Percentiles rank a stretch among this genome's conserved stretches.
phyloP scores from a whole-genome alignment of 1,284 basidiomycete genomes.

The Cryptococcus sp. region DNA sequence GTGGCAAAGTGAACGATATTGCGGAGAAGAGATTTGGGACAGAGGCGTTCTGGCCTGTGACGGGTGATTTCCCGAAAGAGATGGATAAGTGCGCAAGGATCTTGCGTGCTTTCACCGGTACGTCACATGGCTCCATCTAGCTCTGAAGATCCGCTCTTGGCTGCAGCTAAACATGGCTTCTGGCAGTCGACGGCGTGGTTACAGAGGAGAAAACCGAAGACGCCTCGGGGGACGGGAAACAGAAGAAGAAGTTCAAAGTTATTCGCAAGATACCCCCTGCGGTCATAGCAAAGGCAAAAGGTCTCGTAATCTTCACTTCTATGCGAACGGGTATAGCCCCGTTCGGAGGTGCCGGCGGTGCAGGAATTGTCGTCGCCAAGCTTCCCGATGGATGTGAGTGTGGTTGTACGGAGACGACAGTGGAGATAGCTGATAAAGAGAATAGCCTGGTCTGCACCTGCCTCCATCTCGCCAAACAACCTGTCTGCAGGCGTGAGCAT shows the following conservation, averaged over 20 bases:
- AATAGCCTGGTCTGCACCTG: conserved; percentile 57
- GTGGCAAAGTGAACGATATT: conserved; percentile 45
- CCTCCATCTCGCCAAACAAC: conserved; percentile 58
- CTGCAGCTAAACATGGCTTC: not conserved
- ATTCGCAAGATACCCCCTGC: conserved; percentile 58
- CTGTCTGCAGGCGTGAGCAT: conserved; percentile 48
- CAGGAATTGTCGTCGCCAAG: conserved; percentile 54
- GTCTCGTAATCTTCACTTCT: conserved; percentile 57
- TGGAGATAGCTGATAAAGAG: not conserved
- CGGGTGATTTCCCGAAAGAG: conserved; percentile 56
- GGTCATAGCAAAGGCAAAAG: conserved; percentile 55
- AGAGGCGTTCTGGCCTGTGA: conserved; percentile 59
- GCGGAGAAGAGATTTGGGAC: conserved; percentile 53
- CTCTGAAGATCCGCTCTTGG: too few species aligned
- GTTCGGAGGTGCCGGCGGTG: conserved; percentile 58
- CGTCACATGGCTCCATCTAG: conserved; percentile 14
- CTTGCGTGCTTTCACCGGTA: conserved; percentile 54
- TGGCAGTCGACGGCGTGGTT: conserved; percentile 44
- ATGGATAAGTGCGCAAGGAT: conserved; percentile 59
- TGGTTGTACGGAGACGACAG: not conserved
- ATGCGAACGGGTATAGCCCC: conserved; percentile 58
- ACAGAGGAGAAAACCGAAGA: conserved; percentile 33
- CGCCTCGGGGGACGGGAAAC: conserved; percentile 29
- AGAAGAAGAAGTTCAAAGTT: conserved; percentile 53
- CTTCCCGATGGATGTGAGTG: conserved; percentile 54